Evolutionary conservation across 2,329 filamentous ascomycete genomes (phyloP), one percentile per base, ranked within the genome.

Genomic region (Coniochaeta sp.): DNA sequence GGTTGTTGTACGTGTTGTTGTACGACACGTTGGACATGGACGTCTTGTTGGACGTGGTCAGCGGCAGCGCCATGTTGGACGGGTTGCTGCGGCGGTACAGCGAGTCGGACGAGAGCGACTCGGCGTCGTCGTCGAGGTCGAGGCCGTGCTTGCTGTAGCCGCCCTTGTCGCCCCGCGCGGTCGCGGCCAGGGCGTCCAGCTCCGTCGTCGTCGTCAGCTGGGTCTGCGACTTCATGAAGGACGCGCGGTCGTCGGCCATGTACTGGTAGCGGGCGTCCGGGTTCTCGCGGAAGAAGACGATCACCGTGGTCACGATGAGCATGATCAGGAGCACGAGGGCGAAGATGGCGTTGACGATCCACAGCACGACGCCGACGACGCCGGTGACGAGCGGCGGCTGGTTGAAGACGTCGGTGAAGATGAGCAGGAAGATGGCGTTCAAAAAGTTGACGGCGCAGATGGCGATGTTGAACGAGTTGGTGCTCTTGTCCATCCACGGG

Each of bases 401-500:
- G 65, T 89, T 87, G 75, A 97, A 97, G 55, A 96, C 85, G 62
- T 89, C 83, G 26, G 91, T 91, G 78, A 96, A 96, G 68, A 97
- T 85, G 60, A 98, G 80, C 36, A 97, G 79, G 79, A 96, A 96
- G 72, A 97, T 87, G 60, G 89, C 84, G 75, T 95, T 96, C 69
- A 97, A 73, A 74, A 97, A 96, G 80, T 96, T 97, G 75, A 96
- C 81, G 54, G 86, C 89, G 63, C 87, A 89, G 68, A 97, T 97
- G 62, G 91, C 85, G 69, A 98, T 96, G 77, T 97, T 97, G 82
- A 96, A 96, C 55, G 88, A 88, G 75, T 97, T 98, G 63, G 91
- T 96, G 78, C 93, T 93, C 85, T 96, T 96, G 81, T 97, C 93
- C 93, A 98, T 98, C 89, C 91, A 98, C 19, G 93, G 93, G 62